phyloP scores from a whole-genome alignment of 108 stramenopile species.

The Skeletonema menzelii region DNA sequence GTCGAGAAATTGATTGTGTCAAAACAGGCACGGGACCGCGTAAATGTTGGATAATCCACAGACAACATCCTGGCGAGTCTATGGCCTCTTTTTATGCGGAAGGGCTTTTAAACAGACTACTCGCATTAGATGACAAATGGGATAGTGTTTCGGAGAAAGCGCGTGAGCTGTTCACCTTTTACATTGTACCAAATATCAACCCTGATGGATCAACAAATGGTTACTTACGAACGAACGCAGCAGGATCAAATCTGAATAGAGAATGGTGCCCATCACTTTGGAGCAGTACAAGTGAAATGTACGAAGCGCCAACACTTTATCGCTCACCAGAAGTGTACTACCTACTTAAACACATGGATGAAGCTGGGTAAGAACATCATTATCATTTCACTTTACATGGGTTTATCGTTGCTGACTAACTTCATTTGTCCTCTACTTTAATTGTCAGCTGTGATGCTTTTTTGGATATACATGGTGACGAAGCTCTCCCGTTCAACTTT shows the following conservation, averaged over 20 bases:
- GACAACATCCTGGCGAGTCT: slow-evolving; percentile 83
- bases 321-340: slow-evolving; percentile 83
- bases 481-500: slow-evolving; percentile 85
- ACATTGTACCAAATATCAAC: slow-evolving; percentile 87
- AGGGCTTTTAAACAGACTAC: slow-evolving; percentile 63
- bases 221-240: slow-evolving; percentile 79
- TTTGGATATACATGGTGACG: slow-evolving; percentile 87
- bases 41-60: slow-evolving; percentile 81
- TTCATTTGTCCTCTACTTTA: no score
- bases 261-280: slow-evolving; percentile 76
- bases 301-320: slow-evolving; percentile 82
- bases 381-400: no score
- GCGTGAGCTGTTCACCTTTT: slow-evolving; percentile 66
- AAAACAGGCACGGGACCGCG: slow-evolving; percentile 58
- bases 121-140: slow-evolving; percentile 44
- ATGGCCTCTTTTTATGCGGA: slow-evolving; percentile 79
- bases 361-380: slow-evolving; percentile 38
- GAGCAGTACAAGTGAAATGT: slow-evolving; percentile 18
- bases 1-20: slow-evolving; percentile 78
- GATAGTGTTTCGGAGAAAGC: slow-evolving; percentile 52
- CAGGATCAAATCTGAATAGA: slow-evolving; percentile 84
- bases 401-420: no score
- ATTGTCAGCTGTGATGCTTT: slow-evolving; percentile 61
- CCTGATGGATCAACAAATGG: slow-evolving; percentile 84
- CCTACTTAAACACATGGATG: slow-evolving; percentile 80